Percentiles rank a stretch among this genome's conserved stretches.
Evolutionary conservation across 2,329 filamentous ascomycete species (phyloP).

Genomic region (Microdochium trichocladiopsis): DNA sequence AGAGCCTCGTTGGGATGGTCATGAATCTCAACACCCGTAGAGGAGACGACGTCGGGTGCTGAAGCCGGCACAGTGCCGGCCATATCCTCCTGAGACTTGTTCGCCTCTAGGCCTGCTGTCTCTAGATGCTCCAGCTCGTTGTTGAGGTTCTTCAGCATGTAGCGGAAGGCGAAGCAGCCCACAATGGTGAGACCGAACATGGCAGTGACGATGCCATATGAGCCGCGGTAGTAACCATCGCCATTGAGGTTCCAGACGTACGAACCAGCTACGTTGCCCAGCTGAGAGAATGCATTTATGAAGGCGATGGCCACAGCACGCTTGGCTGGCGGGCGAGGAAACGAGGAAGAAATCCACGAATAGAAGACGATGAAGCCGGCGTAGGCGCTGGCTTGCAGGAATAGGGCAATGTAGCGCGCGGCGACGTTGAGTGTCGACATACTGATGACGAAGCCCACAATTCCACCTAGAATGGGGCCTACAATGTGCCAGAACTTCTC

Average conservation of each 20-base stretch:
- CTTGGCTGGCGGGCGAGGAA: slow-evolving; percentile 53
- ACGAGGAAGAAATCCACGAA: slow-evolving; percentile 50
- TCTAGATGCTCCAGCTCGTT: slow-evolving; percentile 37
- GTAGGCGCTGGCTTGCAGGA: slow-evolving; percentile 51
- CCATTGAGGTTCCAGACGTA: slow-evolving; percentile 56
- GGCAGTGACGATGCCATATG: slow-evolving; percentile 56
- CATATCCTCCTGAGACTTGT: slow-evolving; percentile 26
- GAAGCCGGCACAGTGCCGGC: slow-evolving; percentile 16
- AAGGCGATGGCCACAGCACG: slow-evolving; percentile 54
- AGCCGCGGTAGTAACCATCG: slow-evolving; percentile 51
- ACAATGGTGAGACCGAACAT: slow-evolving; percentile 56
- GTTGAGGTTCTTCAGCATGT: slow-evolving; percentile 39
- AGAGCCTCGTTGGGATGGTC: slow-evolving; percentile 35
- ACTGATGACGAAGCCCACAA: slow-evolving; percentile 51
- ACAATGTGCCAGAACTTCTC: slow-evolving; percentile 55
- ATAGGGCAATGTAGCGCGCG: slow-evolving; percentile 53
- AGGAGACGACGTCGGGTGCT: slow-evolving; percentile 7
- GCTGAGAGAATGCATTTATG: slow-evolving; percentile 51
- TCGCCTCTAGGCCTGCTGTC: slow-evolving; percentile 14
- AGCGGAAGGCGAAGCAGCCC: slow-evolving; percentile 41
- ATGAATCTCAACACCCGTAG: slow-evolving; percentile 28
- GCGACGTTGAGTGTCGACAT: slow-evolving; percentile 49
- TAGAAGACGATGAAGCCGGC: slow-evolving; percentile 51
- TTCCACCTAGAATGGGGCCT: slow-evolving; percentile 43
- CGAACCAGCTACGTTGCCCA: slow-evolving; percentile 52